Percentiles rank a stretch among this genome's conserved stretches.
These are phyloP conservation scores for Arxiozyma telluris DNA, from an alignment of 1,139 yeast species.

Conservation along the genomic window DNA sequence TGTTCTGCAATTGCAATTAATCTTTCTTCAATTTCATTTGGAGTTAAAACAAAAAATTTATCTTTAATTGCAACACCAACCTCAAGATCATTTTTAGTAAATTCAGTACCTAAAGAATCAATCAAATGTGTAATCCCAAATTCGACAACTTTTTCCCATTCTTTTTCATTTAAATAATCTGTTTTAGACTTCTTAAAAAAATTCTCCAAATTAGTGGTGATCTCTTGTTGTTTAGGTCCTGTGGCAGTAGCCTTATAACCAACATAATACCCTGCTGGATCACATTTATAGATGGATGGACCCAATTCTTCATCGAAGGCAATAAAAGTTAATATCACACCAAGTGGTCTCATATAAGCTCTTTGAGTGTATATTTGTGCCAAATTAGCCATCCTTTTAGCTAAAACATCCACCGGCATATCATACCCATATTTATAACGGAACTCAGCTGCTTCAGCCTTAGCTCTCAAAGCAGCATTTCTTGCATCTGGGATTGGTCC, in stretches of 20 bases:
- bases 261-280: slow-evolving; percentile 93
- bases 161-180: slow-evolving; percentile 44
- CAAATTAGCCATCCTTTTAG: slow-evolving; percentile 90
- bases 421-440: slow-evolving; percentile 91
- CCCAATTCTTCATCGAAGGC: slow-evolving; percentile 84
- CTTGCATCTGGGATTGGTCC: slow-evolving; percentile 97
- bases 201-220: slow-evolving; percentile 83
- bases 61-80: slow-evolving; percentile 75
- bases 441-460: slow-evolving; percentile 91
- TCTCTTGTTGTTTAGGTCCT: slow-evolving; percentile 97
- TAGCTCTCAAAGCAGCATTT: slow-evolving; percentile 80
- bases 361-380: slow-evolving; percentile 94
- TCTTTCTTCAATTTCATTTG: slow-evolving; percentile 90
- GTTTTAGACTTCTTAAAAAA: slow-evolving; percentile 53
- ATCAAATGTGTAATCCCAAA: slow-evolving; percentile 80
- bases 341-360: slow-evolving; percentile 98
- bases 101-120: slow-evolving; percentile 82
- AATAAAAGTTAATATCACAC: slow-evolving; percentile 83
- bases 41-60: slow-evolving; percentile 58
- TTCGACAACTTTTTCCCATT: slow-evolving; percentile 85
- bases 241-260: slow-evolving; percentile 91
- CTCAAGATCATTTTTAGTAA: slow-evolving; percentile 86
- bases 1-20: slow-evolving; percentile 91
- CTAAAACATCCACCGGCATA: slow-evolving; percentile 90
- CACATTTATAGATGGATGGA: slow-evolving; percentile 86